Evolutionary conservation across 306 rosid species (phyloP), one percentile per base, ranked within the genome.

Genomic region (Vigna angularis): DNA sequence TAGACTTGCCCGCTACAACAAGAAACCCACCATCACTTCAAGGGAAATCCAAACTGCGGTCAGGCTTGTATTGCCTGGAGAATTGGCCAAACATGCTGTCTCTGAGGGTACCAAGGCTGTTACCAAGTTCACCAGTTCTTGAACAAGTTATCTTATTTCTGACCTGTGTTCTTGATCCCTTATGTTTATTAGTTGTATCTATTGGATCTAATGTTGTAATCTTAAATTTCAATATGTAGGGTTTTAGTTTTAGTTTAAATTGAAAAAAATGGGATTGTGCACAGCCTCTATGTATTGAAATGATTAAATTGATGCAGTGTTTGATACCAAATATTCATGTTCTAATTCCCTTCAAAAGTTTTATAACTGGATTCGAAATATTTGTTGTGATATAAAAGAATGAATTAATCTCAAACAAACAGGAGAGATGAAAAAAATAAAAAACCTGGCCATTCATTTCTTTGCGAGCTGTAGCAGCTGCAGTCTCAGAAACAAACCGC

Each of bases 41-140:
- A 70, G 96, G 89, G 96, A 91, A 65, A 91, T 91, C 32, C 96
- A 91, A 64, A 91, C 96, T 0, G 96, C 93, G 0, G 96, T 91
- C 15, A 86, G 96, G 5, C 81, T 91, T 4, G 93, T 91, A 7
- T 72, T 91, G 11, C 96, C 96, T 0, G 93, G 96, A 8, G 93
- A 91, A 36, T 75, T 91, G 76, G 96, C 96, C 0, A 91, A 91
- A 73, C 96, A 91, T 0, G 96, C 92, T 0, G 93, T 91, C 0
- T 91, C 96, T 0, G 93, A 91, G 55, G 96, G 96, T 1, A 91
- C 96, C 9, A 91, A 91, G 84, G 96, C 96, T 0, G 96, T 91
- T 0, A 91, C 96, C 7, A 91, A 91, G 77, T 91, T 91, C 9
- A 91, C 93, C 0, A 91, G 96, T 11, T 89, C 96, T 91, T 0